Evolutionary conservation across 1,284 basidiomycete species (phyloP).

Genomic region (Ustilago xerochloae): DNA sequence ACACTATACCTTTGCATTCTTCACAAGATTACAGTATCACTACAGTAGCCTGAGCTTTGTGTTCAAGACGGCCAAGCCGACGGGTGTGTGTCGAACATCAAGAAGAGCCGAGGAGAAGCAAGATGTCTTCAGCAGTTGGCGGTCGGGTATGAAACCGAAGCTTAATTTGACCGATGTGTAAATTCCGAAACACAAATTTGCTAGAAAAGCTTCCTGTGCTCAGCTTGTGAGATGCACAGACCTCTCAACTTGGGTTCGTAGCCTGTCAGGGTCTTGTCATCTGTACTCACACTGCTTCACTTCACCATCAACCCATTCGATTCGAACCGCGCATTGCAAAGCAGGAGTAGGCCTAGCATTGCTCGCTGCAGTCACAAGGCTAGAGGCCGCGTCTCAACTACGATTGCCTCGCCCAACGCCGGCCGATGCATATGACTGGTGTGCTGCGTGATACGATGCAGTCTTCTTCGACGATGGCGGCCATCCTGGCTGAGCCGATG

Average conservation of each 20-base stretch:
- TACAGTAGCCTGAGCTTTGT: background rate
- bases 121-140: background rate
- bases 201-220: background rate
- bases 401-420: slow-evolving; percentile 9
- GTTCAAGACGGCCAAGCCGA: no score
- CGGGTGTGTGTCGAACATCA: background rate
- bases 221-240: slow-evolving; percentile 9
- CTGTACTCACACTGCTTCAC: background rate
- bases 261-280: background rate
- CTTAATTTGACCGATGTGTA: background rate
- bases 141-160: background rate
- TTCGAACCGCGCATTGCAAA: no score
- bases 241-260: background rate
- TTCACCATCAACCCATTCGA: no score
- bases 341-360: no score
- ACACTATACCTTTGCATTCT: slow-evolving; percentile 38
- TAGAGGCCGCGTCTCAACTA: slow-evolving; percentile 8
- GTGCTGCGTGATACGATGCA: slow-evolving; percentile 12
- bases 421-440: slow-evolving; percentile 9
- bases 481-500: slow-evolving; percentile 1
- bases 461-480: slow-evolving; percentile 11
- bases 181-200: no score
- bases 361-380: background rate
- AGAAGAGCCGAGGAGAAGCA: background rate
- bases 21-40: slow-evolving; percentile 8